Conservation (phyloP, 1,284 basidiomycete species). For the Irpex sp. region DNA sequence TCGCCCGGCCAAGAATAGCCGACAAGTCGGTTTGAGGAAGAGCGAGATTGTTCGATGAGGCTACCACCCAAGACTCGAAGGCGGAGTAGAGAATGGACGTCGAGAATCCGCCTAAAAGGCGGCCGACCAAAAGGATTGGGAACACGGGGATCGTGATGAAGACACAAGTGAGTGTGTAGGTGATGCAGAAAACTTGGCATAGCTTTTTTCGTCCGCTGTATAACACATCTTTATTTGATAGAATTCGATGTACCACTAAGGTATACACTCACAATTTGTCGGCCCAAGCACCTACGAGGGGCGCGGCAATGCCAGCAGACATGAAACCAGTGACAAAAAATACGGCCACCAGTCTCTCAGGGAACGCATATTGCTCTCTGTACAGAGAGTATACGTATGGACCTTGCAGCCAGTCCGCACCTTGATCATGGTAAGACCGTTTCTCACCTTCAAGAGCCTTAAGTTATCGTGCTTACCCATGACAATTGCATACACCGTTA, state of each 20-base stretch:
- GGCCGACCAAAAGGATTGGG: constrained; percentile 57
- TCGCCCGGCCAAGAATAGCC: constrained; percentile 68
- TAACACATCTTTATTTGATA: too few relatives aligned
- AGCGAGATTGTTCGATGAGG: constrained; percentile 46
- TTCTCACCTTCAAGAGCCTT: background rate
- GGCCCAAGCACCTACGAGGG: constrained; percentile 71
- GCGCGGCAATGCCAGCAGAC: constrained; percentile 64
- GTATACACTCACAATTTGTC: constrained; percentile 55
- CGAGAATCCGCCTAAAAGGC: constrained; percentile 64
- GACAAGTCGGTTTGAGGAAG: constrained; percentile 58
- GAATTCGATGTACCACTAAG: too few relatives aligned
- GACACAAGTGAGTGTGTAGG: constrained; percentile 55
- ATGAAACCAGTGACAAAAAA: constrained; percentile 73
- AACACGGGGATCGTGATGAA: constrained; percentile 54
- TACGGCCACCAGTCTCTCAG: constrained; percentile 61
- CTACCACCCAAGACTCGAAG: constrained; percentile 74
- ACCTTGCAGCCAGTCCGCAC: constrained; percentile 77
- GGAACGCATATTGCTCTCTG: constrained; percentile 61
- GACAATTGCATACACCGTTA: constrained; percentile 66
- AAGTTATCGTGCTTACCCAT: constrained; percentile 50
- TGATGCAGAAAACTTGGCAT: constrained; percentile 65
- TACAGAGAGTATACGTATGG: constrained; percentile 75
- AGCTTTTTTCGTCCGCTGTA: constrained; percentile 61
- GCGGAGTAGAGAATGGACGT: constrained; percentile 73
- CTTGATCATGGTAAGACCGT: constrained; percentile 31